A percentile compares a stretch with the other conserved stretches of the same genome.
Evolutionary conservation across 495 filamentous ascomycete genomes (phyloP).

Genomic region (Jackrogersella minutella): DNA sequence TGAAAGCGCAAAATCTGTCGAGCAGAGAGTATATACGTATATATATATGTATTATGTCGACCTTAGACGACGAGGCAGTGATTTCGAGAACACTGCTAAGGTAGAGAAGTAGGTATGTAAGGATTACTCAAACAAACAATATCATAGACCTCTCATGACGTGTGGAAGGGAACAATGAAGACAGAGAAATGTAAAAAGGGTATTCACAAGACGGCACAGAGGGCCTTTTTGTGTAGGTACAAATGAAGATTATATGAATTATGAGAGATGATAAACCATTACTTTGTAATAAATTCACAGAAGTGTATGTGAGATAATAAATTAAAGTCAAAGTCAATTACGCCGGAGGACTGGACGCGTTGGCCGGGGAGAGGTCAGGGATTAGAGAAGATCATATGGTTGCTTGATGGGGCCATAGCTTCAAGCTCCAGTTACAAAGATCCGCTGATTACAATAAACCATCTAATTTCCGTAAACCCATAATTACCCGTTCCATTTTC

Average conservation of each 20-base stretch:
- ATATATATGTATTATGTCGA: constrained; percentile 1
- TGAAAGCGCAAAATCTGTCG: constrained; percentile 15
- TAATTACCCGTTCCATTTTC: too few species aligned
- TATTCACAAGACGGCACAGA: constrained; percentile 16
- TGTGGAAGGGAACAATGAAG: constrained; percentile 6
- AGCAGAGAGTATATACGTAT: too few species aligned
- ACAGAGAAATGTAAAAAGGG: neutral
- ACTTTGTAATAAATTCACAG: too few species aligned
- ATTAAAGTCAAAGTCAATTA: constrained; percentile 24
- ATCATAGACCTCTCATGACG: constrained; percentile 12
- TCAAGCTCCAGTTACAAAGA: too few species aligned
- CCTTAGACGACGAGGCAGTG: neutral
- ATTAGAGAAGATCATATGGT: constrained; percentile 12
- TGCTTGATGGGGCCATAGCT: constrained; percentile 3
- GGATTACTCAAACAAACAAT: constrained; percentile 12
- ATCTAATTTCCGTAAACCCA: too few species aligned
- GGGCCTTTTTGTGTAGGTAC: constrained; percentile 6
- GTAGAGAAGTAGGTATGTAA: constrained; percentile 11
- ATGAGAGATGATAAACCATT: constrained; percentile 11
- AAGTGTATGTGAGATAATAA: constrained; percentile 22
- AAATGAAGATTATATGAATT: constrained; percentile 5
- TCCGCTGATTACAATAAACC: too few species aligned
- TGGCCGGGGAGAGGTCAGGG: constrained; percentile 17
- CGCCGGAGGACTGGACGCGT: constrained; percentile 23
- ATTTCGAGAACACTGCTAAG: neutral